These are phyloP conservation scores for Coniochaeta hoffmannii DNA, from an alignment of 2,329 filamentous ascomycete genomes.

Conservation along the genomic window DNA sequence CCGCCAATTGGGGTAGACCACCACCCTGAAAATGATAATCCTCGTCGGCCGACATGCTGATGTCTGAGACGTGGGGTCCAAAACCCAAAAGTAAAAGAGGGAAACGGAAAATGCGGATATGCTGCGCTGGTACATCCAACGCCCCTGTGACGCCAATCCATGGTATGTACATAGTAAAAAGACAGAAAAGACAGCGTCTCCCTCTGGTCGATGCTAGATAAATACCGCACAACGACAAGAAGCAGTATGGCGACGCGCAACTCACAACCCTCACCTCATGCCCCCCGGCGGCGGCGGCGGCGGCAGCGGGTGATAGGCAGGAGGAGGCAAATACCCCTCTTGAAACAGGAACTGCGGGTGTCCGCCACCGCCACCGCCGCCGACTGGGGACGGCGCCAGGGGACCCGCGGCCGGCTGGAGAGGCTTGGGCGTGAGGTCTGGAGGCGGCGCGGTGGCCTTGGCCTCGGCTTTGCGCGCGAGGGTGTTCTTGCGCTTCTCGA, in stretches of 20 bases:
- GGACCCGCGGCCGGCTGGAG: not conserved
- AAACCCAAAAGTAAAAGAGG: not conserved
- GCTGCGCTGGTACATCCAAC: no score
- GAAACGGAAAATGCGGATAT: not conserved
- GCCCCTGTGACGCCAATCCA: no score
- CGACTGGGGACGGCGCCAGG: not conserved
- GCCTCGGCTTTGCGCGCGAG: slow-evolving; percentile 27
- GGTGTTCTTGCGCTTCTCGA: slow-evolving; percentile 53
- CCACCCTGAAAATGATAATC: no score
- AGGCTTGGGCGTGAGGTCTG: slow-evolving; percentile 1
- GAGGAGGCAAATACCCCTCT: not conserved
- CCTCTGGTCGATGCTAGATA: no score
- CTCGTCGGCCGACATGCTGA: no score
- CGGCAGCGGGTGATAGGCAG: not conserved
- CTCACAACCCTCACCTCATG: not conserved
- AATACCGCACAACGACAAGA: no score
- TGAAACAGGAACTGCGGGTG: not conserved
- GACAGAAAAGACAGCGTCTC: no score
- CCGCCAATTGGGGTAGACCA: no score
- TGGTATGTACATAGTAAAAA: no score
- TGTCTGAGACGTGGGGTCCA: no score
- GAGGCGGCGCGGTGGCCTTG: slow-evolving; percentile 1
- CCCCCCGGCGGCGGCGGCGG: not conserved
- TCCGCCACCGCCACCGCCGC: not conserved
- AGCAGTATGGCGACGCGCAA: no score